A percentile compares a stretch with the other conserved stretches of the same genome.
Evolutionary conservation across 441 rosid genomes (phyloP).

Genomic region (Iberis amara): DNA sequence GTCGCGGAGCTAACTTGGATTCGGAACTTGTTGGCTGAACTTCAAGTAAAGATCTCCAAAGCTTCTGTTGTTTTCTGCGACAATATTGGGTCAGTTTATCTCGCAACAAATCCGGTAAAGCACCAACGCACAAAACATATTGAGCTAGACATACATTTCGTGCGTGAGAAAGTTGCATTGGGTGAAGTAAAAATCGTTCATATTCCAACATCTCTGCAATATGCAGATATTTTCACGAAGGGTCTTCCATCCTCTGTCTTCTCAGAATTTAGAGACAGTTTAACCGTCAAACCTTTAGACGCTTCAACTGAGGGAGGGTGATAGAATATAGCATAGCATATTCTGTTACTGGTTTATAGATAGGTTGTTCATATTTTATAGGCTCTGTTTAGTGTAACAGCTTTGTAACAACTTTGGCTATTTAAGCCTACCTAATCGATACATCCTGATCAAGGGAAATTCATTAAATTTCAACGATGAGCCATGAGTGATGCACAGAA

Average conservation of each 20-base stretch:
- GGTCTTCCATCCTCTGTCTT: fast-evolving
- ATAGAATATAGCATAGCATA: no score
- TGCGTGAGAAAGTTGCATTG: background rate
- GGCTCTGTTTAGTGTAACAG: no score
- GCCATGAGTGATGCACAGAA: no score
- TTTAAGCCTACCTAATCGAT: no score
- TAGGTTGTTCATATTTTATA: no score
- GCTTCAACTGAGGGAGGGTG: no score
- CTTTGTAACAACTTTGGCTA: no score
- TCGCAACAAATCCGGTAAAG: background rate
- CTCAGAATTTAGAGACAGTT: background rate
- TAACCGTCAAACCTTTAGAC: background rate
- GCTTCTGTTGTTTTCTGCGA: background rate
- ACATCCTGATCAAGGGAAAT: no score
- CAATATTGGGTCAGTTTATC: background rate
- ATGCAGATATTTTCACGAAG: background rate
- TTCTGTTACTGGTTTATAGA: no score
- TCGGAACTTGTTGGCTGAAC: background rate
- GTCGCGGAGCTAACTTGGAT: background rate
- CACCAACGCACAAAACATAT: background rate
- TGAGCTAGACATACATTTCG: background rate
- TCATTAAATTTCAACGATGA: no score
- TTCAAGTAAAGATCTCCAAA: fast-evolving
- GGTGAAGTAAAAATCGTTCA: background rate
- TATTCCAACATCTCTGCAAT: background rate